Conservation (phyloP, 345 rosid species). For the Citrus mangshanensis region DNA sequence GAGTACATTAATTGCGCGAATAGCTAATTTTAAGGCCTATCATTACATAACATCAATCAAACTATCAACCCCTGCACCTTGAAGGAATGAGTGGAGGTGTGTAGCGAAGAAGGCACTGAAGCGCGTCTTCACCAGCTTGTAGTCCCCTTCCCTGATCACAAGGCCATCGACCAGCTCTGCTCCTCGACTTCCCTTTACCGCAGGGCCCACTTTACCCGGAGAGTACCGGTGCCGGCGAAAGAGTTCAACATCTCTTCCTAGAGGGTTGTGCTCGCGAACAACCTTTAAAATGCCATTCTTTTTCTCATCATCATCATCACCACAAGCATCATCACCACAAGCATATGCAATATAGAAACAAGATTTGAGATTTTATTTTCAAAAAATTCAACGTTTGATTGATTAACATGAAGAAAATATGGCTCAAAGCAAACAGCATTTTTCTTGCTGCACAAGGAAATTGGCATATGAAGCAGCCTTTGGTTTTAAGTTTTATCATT, state of each 20-base stretch:
- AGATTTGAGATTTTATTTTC: too few relatives aligned
- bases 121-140: constrained; percentile 76
- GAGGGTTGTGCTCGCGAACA: constrained; percentile 73
- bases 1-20: background rate
- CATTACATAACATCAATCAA: background rate
- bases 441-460: too few relatives aligned
- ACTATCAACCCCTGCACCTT: constrained; percentile 37
- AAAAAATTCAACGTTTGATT: too few relatives aligned
- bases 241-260: constrained; percentile 71
- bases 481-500: too few relatives aligned
- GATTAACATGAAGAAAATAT: too few relatives aligned
- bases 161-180: constrained; percentile 71
- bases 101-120: constrained; percentile 79
- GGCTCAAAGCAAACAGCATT: too few relatives aligned
- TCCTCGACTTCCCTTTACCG: constrained; percentile 51
- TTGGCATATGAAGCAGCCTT: too few relatives aligned
- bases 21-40: background rate
- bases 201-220: constrained; percentile 53
- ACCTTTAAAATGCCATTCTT: constrained; percentile 32
- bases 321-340: too few relatives aligned
- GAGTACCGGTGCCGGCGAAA: constrained; percentile 67
- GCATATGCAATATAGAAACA: background rate
- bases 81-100: constrained; percentile 69
- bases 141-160: constrained; percentile 63
- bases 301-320: background rate